A percentile compares a stretch with the other conserved stretches of the same genome.
phyloP scores from a whole-genome alignment of 257 asterid species.

The Przewalskia tangutica region DNA sequence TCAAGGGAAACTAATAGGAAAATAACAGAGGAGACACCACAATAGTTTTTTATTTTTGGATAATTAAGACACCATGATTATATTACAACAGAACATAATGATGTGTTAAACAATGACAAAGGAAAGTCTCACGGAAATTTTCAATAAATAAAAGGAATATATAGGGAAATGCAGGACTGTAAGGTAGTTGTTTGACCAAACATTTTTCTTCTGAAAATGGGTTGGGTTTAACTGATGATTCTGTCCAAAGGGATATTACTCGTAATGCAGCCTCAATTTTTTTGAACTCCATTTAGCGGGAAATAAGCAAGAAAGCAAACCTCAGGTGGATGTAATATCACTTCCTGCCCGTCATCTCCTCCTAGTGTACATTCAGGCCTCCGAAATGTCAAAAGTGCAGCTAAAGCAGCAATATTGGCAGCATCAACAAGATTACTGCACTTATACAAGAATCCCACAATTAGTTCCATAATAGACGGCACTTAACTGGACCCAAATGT shows the following conservation, averaged over 20 bases:
- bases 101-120: neutral
- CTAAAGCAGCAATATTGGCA: conserved; percentile 91
- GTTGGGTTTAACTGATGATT: neutral
- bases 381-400: conserved; percentile 83
- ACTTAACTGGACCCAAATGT: neutral
- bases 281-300: neutral
- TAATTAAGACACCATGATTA: neutral
- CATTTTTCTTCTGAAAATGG: neutral
- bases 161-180: neutral
- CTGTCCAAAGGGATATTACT: neutral
- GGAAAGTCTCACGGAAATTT: neutral
- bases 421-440: conserved; percentile 92
- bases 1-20: neutral
- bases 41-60: neutral
- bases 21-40: neutral
- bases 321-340: conserved; percentile 68
- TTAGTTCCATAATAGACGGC: neutral
- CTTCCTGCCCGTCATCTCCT: conserved; percentile 81
- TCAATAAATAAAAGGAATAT: neutral
- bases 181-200: neutral
- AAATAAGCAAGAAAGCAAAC: conserved; percentile 26
- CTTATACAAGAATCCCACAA: conserved; percentile 1
- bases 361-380: conserved; percentile 88
- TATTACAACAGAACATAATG: neutral
- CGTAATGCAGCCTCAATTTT: neutral